These are phyloP conservation scores for Chrysoporthe deuterocubensis DNA, from an alignment of 2,329 filamentous ascomycete genomes.

Conservation along the genomic window DNA sequence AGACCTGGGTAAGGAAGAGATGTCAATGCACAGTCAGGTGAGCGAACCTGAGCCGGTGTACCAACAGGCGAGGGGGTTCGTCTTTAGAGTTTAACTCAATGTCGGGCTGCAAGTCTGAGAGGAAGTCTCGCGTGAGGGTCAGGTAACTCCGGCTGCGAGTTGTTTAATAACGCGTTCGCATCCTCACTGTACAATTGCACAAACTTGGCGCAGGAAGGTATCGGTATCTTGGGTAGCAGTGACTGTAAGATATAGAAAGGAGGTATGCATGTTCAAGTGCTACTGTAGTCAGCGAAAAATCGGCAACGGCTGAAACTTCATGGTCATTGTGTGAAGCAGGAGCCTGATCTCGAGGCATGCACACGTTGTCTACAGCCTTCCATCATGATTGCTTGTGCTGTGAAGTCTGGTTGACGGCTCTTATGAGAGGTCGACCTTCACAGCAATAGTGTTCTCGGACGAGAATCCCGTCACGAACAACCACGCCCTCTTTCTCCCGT, in stretches of 20 bases:
- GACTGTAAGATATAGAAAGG: background rate
- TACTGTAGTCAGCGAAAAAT: background rate
- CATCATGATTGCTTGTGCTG: background rate
- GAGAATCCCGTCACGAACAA: slow-evolving; percentile 62
- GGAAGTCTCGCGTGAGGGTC: background rate
- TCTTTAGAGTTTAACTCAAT: background rate
- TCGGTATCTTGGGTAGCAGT: background rate
- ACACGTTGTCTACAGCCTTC: too few species aligned
- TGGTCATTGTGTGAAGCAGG: too few species aligned
- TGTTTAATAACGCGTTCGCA: background rate
- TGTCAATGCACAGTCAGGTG: slow-evolving; percentile 5
- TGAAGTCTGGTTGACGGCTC: background rate
- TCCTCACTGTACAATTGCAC: background rate
- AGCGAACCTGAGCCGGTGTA: slow-evolving; percentile 15
- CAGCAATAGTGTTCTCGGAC: slow-evolving; percentile 52
- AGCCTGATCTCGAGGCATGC: too few species aligned
- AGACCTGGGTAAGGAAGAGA: slow-evolving; percentile 10
- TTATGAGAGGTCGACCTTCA: slow-evolving; percentile 53
- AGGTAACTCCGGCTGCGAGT: background rate
- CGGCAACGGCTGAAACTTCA: background rate
- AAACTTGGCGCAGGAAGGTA: background rate
- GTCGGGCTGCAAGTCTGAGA: too few species aligned
- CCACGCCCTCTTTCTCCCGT: slow-evolving; percentile 54
- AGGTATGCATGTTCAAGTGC: background rate
- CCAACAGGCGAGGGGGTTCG: slow-evolving; percentile 12